Evolutionary conservation across 2,329 filamentous ascomycete genomes (phyloP), one percentile per base, ranked within the genome.

Genomic region (Diaporthe helianthi): DNA sequence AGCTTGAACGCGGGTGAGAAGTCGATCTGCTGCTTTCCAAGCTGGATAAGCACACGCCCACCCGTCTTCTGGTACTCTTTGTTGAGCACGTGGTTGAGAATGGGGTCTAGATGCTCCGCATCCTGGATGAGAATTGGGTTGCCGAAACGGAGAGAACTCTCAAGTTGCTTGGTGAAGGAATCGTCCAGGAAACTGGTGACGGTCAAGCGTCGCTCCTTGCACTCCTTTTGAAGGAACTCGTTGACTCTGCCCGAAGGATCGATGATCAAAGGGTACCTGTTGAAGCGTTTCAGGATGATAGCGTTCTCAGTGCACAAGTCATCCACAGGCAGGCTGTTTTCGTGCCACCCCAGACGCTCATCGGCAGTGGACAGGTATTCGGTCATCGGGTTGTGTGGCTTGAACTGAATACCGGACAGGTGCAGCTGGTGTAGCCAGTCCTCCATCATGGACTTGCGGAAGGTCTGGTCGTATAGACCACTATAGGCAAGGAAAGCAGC

Each of bases 11-110:
- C 90, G 1, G 96, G 95, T 63, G 96, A 99, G 82, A 99, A 99
- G 80, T 99, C 96, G 73, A 99, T 99, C 81, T 99, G 94, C 80
- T 99, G 97, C 81, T 96, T 98, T 76, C 96, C 96, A 49, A 99
- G 92, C 80, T 99, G 96, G 73, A 99, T 99, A 65, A 99, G 89
- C 54, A 98, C 95, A 87, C 96, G 95, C 26, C 96, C 96, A 74
- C 96, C 96, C 33, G 97, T 99, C 83, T 94, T 97, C 81, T 99
- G 97, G 80, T 99, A 99, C 78, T 99, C 96, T 80, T 99, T 99
- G 84, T 99, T 99, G 80, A 99, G 89, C 68, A 99, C 95, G 76
- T 99, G 96, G 77, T 98, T 99, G 75, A 99, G 90, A 70, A 99
- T 94, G 0, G 97, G 97, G 77, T 99, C 96, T 69, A 99, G 84